Percentiles rank a stretch among this genome's conserved stretches.
Conservation (phyloP, 345 rosid species). For the Acer saccharum region DNA sequence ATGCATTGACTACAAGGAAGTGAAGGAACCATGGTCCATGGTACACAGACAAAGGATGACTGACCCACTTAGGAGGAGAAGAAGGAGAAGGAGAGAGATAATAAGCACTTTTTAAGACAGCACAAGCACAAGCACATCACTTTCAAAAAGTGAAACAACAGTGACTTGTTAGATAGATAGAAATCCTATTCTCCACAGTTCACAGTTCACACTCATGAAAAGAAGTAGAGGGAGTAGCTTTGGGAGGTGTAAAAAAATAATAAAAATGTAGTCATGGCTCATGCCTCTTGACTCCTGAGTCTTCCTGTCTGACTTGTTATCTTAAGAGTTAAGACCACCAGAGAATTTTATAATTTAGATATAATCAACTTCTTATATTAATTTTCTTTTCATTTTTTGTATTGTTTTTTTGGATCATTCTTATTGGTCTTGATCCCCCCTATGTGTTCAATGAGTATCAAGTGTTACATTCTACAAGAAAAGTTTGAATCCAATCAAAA, state of each 20-base stretch:
- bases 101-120: not conserved
- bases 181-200: not conserved
- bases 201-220: conserved; percentile 18
- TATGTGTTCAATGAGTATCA: no score
- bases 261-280: not conserved
- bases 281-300: not conserved
- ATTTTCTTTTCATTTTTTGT: not conserved
- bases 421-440: not conserved
- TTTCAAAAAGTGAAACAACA: conserved; percentile 19
- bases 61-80: conserved; percentile 13
- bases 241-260: conserved; percentile 19
- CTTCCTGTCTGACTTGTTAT: not conserved
- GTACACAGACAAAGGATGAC: not conserved
- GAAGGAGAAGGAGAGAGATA: not conserved
- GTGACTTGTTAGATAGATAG: conserved; percentile 3
- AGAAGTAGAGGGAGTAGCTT: conserved; percentile 18
- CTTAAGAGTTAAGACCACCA: conserved; percentile 7
- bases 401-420: conserved; percentile 4
- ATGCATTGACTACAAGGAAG: conserved; percentile 27
- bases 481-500: no score
- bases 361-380: not conserved
- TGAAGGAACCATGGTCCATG: not conserved
- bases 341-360: no score
- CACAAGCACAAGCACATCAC: not conserved
- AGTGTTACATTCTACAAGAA: no score